Base-by-base conservation (phyloP, 495 filamentous ascomycete genomes). In the Neurospora intermedia region DNA sequence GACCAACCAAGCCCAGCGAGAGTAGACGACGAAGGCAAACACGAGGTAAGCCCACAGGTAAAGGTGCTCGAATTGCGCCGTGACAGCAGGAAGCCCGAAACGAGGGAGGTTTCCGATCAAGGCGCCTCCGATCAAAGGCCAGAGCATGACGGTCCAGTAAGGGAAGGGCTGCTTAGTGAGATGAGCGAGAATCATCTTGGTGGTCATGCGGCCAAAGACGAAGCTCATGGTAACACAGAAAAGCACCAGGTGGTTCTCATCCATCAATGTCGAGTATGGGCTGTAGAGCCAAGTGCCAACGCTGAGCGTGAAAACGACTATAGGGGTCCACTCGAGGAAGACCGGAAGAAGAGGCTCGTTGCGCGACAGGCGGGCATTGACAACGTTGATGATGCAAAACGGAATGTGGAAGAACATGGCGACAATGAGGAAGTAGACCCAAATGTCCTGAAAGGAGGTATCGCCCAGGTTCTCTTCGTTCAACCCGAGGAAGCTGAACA, bases 131-230 rank as follows among this genome's bases (percentile, higher is more conserved):
- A 98, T 84, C 20, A 99, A 87, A 13, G 96, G 96, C 48, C 86
- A 88, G 35, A 98, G 86, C 86, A 99, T 90, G 43, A 94, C 87
- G 18, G 96, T 99, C 94, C 95, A 98, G 85, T 92, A 94, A 0
- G 96, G 96, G 83, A 98, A 99, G 3, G 95, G 93, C 81, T 98
- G 96, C 71, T 89, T 90, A 5, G 95, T 92, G 18, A 99, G 84
- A 80, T 99, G 96, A 13, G 96, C 95, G 18, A 99, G 89, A 79
- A 99, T 98, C 82, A 98, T 98, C 85, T 98, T 98, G 70, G 96
- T 99, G 3, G 96, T 98, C 94, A 99, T 97, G 72, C 96, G 93
- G n/a, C 96, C 96, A 80, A 98, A 98, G 73, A 98, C 96, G 75
- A 98, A 94, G 35, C 91, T 92, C 87, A 98, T 93, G 70, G 92